Evolutionary conservation across 164 flowering plant species (phyloP), one percentile per base, ranked within the genome.

Genomic region (Cinnamomum micranthum): DNA sequence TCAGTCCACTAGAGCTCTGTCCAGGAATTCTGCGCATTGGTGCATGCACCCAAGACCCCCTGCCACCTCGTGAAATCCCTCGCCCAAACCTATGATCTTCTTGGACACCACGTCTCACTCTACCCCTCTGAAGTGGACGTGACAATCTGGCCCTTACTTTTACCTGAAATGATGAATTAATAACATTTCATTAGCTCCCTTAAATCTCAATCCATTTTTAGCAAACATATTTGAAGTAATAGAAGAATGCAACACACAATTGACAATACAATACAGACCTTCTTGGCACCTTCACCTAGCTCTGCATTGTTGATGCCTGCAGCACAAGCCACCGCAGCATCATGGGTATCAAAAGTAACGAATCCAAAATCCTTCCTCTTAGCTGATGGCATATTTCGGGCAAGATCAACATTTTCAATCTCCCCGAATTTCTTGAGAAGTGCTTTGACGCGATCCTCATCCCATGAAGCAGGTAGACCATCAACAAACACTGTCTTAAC

Each of bases 101-200:
- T 58, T 86, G 92, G 31, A 83, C 17, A 58, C 14, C 73, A 70
- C 85, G 84, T 80, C 85, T 90, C 22, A 59, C 14, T 25, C 87
- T 88, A 60, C 92, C 90, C 76, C 90, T 88, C 71, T 91, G 95
- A 77, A 87, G 91, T 22, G 99, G 99, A 75, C 98, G 83, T 31
- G 99, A 95, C 79, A 95, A 80, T 74, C 99, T 87, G 33, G 98
- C 98, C 83, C 98, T 92, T 17, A 93, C 96, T 81, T 91, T 95
- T 51, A 89, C 92, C 98, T 94, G 89, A 72, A 76, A 33, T 14
- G 22, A 28, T 24, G 24, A 27, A 15, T 64, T 4, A 13, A 28
- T 25, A 64, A 67, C 17, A 27, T 28, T 67, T 20, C 14, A 31
- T 14, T 14, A 67, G n/a, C 28, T 13, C 23, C 19, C 15, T 31